Base-by-base conservation (phyloP, 805 yeast species). In the Saturnispora diversa region DNA sequence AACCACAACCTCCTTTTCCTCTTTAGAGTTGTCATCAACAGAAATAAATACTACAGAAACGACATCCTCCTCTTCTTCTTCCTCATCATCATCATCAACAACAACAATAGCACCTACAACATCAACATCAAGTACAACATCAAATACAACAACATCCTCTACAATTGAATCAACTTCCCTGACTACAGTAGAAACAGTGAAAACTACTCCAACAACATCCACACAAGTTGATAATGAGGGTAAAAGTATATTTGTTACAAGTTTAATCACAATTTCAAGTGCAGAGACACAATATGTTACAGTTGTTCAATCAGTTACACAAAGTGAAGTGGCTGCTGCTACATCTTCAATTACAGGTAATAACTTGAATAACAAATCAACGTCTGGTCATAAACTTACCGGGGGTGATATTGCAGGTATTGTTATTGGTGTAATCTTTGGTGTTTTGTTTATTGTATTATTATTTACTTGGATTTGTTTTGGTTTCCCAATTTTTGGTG, bases 351-450 rank as follows among this genome's bases (percentile, higher is more conserved):
- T 31, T 12, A 12, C 42, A 6, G 23, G 33, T 17, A 10, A 35
- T 11, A 34, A 45, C n/a, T 39, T 50, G 1, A 27, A 46, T 15
- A n/a, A n/a, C n/a, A 33, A 33, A 6, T 15, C 37, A 16, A 16
- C 33, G 7, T 16, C 38, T 15, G 20, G 31, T 7, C 15, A 26
- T 16, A 48, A 44, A 10, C 36, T 61, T 24, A 48, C 56, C 16
- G 53, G 51, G 17, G 65, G 65, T 31, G 59, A 61, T 11, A 57
- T 59, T 31, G 65, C 65, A 8, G 65, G 65, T 30, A 56, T 60
- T 13, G 65, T 55, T 8, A 47, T 61, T 39, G 65, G 65, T 10
- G 50, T 47, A 4, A 48, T 61, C 2, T 37, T 49, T 21, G 65
- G 64, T 19, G 37, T 45, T 3, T 21, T 48, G 13, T 15, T 61